phyloP scores from a whole-genome alignment of 23 red algal species.

The Agarophyton chilense region DNA sequence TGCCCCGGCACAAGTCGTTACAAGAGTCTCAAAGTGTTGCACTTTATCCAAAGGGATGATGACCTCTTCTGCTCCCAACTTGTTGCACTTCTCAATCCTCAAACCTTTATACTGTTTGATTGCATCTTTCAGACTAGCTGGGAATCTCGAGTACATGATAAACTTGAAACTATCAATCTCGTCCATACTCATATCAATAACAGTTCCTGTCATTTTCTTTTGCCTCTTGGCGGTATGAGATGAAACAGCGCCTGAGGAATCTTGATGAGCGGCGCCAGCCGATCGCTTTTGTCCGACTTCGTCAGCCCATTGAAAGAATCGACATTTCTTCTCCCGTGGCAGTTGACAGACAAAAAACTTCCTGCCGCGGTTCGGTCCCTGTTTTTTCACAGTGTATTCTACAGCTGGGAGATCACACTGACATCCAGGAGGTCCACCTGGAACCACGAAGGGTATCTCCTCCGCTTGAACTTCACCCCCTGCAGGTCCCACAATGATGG shows the following conservation, averaged over 20 bases:
- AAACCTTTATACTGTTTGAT: conserved; percentile 32
- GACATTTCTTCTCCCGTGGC: background rate
- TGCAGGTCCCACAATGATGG: background rate
- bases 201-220: background rate
- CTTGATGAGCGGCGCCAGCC: background rate
- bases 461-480: background rate
- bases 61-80: conserved; percentile 37
- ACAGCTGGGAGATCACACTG: conserved; percentile 19
- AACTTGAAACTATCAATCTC: conserved; percentile 47
- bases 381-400: conserved; percentile 27
- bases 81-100: conserved; percentile 21
- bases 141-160: background rate
- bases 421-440: conserved; percentile 4
- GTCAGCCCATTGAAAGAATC: conserved; percentile 56
- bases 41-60: conserved; percentile 45
- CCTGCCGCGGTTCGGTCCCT: conserved; percentile 48
- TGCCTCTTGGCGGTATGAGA: background rate
- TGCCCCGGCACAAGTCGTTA: background rate
- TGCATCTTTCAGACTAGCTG: background rate
- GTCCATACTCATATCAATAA: conserved; percentile 18
- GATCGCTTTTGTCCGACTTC: background rate
- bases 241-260: background rate
- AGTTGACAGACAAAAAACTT: conserved; percentile 38
- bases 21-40: conserved; percentile 22
- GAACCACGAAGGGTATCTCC: background rate